Evolutionary conservation across 1,284 basidiomycete genomes (phyloP), one percentile per base, ranked within the genome.

Genomic region (Cryptococcus sp.): DNA sequence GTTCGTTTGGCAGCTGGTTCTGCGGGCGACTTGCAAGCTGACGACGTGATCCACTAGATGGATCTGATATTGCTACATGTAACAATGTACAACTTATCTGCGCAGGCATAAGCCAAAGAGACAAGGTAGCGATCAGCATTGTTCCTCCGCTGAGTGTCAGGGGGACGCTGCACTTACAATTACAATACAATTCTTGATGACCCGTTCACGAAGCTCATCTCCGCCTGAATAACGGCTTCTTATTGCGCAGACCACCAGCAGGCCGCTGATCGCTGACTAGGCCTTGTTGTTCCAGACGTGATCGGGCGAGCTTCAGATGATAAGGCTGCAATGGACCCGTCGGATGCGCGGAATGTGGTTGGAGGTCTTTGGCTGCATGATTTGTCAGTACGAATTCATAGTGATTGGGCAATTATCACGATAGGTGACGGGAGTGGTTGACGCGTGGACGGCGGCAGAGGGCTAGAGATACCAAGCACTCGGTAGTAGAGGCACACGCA

Each of bases 281-380:
- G 0, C 72, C 72, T 20, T 54, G 45, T 53, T 73, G 63, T 56
- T 75, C 72, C 22, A 75, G 58, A 3, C 64, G 54, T 42, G 64
- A 41, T 22, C 67, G 65, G 1, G 75, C 75, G n/a, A 74, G 46
- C 51, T 70, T 68, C 17, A 77, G 71, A 48, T 75, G 75, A 60
- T 76, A 71, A 20, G 75, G 73, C 38, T 59, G 66, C 17, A 77
- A 56, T 1, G 74, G 71, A 5, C 74, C 75, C 3, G 50, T 67
- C 15, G 72, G 70, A 44, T 72, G 57, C 3, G 64, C 57, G 2
- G 70, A 64, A 48, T 69, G 55, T 10, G 68, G 63, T 60, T 77
- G 75, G 16, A 77, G 56, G 44, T 68, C 67, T 35, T 61, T 62
- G 6, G 68, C 70, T 67, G 52, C 23, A 6, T 13, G 3, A 4